These are phyloP conservation scores for Cyclotella cryptica DNA, from an alignment of 108 stramenopile genomes.

Conservation along the genomic window DNA sequence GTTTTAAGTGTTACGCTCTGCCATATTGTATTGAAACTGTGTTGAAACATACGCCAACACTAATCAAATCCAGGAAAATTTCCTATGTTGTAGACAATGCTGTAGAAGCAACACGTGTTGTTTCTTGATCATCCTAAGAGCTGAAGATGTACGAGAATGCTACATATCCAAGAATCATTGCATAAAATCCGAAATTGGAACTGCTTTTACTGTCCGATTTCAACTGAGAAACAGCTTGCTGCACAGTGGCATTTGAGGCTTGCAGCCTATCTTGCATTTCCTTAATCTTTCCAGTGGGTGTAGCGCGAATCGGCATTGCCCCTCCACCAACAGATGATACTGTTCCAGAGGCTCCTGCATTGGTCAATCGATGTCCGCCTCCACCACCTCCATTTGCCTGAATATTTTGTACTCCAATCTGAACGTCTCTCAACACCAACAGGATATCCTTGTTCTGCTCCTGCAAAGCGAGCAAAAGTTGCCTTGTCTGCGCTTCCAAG, in stretches of 20 bases:
- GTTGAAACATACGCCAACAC: too few species aligned
- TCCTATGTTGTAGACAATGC: too few species aligned
- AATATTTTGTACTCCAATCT: constrained; percentile 87
- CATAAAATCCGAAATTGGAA: constrained; percentile 86
- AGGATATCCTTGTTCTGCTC: constrained; percentile 96
- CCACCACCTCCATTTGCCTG: constrained; percentile 64
- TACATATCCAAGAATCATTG: constrained; percentile 92
- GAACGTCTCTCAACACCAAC: constrained; percentile 93
- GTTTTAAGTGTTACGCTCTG: neutral
- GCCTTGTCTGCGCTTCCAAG: constrained; percentile 89
- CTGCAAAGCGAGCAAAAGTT: constrained; percentile 88
- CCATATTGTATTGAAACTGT: too few species aligned
- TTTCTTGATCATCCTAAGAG: constrained; percentile 20
- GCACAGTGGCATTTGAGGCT: constrained; percentile 78
- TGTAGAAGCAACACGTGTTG: neutral
- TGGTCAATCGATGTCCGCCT: constrained; percentile 53
- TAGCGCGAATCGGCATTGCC: constrained; percentile 56
- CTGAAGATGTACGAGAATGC: constrained; percentile 87
- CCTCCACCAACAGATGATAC: constrained; percentile 26
- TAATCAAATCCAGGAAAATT: too few species aligned
- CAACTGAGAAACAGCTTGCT: constrained; percentile 79
- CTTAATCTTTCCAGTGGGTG: constrained; percentile 88
- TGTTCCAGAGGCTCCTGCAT: constrained; percentile 39
- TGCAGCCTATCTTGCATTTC: constrained; percentile 88
- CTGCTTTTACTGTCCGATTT: constrained; percentile 69